Evolutionary conservation across 2,329 filamentous ascomycete species (phyloP).

Genomic region (Blastomyces silverae): DNA sequence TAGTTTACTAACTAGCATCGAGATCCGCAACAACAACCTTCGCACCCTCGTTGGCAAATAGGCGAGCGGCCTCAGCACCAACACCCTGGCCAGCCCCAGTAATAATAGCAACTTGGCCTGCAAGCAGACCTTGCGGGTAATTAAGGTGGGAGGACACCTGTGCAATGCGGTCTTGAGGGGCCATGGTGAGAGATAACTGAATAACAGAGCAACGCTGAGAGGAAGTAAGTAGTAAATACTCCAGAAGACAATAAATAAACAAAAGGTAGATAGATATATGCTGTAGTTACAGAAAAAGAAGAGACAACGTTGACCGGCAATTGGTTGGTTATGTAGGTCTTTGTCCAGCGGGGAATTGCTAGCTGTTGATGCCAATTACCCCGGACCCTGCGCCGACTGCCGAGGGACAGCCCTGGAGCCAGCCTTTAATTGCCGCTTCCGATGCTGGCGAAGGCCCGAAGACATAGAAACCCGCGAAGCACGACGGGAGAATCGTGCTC

Average conservation of each 20-base stretch:
- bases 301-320: not conserved
- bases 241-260: not conserved
- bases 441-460: not conserved
- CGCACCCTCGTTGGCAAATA: conserved; percentile 83
- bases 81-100: conserved; percentile 84
- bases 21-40: conserved; percentile 80
- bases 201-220: not conserved
- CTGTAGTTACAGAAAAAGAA: not conserved
- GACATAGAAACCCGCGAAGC: not conserved
- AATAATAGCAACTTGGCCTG: conserved; percentile 76
- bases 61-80: conserved; percentile 70
- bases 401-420: not conserved
- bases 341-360: not conserved
- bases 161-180: conserved; percentile 52
- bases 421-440: not conserved
- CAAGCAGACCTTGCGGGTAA: conserved; percentile 71
- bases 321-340: not conserved
- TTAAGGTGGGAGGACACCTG: conserved; percentile 75
- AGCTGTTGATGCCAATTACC: not conserved
- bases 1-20: conserved; percentile 53
- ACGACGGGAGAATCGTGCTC: not conserved
- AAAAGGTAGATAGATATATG: not conserved
- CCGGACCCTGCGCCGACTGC: conserved; percentile 5
- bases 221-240: not conserved
- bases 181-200: conserved; percentile 26